Base-by-base conservation (phyloP, 768 basidiomycete genomes). In the Suillus weaverae region DNA sequence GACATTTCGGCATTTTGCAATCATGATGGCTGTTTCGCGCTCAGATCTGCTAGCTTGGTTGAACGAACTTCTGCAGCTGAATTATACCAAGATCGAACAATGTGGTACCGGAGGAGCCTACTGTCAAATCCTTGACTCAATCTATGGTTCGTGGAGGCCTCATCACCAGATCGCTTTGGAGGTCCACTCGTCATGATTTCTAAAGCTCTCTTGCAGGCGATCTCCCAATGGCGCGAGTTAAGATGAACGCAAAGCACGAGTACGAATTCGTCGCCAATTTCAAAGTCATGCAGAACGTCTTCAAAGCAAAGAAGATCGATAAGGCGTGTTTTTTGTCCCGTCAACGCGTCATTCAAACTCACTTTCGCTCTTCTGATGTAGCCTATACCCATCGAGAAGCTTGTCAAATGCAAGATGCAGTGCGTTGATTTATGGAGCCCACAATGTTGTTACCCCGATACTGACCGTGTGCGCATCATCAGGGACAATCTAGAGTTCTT, bases 341-440 rank as follows among this genome's bases (percentile, higher is more conserved):
- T 50, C 18, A 60, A 20, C 18, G 9, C 33, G 64, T 65, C 50
- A 53, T 61, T 63, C 18, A 55, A 64, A 10, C 62, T 39, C 46
- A 66, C 39, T 30, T 14, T 60, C 60, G 60, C 38, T 68, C n/a
- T 67, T 35, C 48, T 63, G 62, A 68, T 51, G 44, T 70, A 97
- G 94, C 96, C 96, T 33, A 95, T 99, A 76, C 92, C 86, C 8
- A 91, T 99, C n/a, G 97, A 99, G 70, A 90, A 84, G 71, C 87
- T 99, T 43, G 87, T 93, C 56, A 96, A 96, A 79, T 99, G 97
- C 82, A 99, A 98, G 82, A 99, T 99, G 96, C 97, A 98, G 90
- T 92, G 80, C 76, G 92, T 89, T 44, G 35, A 60, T 56, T 64
- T 33, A 38, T 67, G 44, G 16, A 7, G 39, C 22, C 14, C 53